Evolutionary conservation across 352 stramenopile species (phyloP), one percentile per base, ranked within the genome.

Genomic region (Phytophthora ramorum): DNA sequence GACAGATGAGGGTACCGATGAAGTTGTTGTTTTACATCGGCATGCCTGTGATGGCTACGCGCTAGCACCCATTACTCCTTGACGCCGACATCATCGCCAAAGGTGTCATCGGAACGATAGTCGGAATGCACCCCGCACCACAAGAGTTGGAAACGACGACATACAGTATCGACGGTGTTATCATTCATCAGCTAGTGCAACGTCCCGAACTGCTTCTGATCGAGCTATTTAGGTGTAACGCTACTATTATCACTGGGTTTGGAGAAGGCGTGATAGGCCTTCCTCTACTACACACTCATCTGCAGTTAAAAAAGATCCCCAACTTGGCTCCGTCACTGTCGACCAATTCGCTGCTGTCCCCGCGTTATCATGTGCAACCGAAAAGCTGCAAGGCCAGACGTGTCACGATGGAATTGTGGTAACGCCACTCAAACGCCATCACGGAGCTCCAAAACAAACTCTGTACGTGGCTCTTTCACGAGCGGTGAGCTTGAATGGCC

Each of bases 21-120:
- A 53, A 58, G 30, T 16, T 73, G 0, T 9, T 57, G 0, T 73
- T 69, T 19, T 69, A 48, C 47, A 55, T 73, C 3, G 58, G 65
- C 0, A 69, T 69, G 58, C 58, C 65, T 9, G 44, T 62, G 0
- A 66, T 62, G 43, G 8, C 52, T 4, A 69, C 58, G 0, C n/a
- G 58, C 6, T 69, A 73, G 14, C 58, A 69, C 4, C 52, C 65
- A 1, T 0, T 20, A 6, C 26, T 69, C 1, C 9, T 64, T 0
- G 46, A 53, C 2, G 32, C 58, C 2, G 34, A 58, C 13, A 37
- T 65, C 0, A 65, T 69, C 12, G 55, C 66, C 0, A 70, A 70
- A 19, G 60, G 60, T 0, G 32, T 60, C 2, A 37, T 60, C 1
- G 66, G 66, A 0, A 66, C 35, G 0, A 57, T 74, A 14, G 59